Percentiles rank a stretch among this genome's conserved stretches.
These are phyloP conservation scores for Fusarium torreyae DNA, from an alignment of 2,329 filamentous ascomycete species.

Conservation along the genomic window DNA sequence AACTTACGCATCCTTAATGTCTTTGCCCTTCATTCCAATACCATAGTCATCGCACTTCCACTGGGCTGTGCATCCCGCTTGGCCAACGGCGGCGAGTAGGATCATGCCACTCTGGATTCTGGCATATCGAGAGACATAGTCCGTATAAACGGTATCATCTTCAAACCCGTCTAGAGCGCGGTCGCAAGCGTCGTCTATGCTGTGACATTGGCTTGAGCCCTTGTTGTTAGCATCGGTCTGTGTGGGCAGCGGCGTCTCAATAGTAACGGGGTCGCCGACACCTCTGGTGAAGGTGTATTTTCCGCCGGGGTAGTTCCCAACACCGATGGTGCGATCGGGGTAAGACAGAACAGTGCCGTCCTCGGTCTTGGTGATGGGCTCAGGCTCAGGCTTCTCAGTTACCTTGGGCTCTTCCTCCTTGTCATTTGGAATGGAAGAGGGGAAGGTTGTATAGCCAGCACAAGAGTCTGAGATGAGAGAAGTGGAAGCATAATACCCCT, in stretches of 20 bases:
- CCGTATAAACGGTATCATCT: conserved; percentile 23
- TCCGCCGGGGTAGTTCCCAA: conserved; percentile 12
- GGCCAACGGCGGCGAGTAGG: conserved; percentile 14
- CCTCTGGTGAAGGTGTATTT: conserved; percentile 18
- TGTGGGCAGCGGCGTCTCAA: conserved; percentile 12
- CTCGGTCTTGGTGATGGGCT: conserved; percentile 14
- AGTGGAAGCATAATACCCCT: conserved; percentile 6
- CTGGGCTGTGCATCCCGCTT: conserved; percentile 34
- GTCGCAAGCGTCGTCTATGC: conserved; percentile 37
- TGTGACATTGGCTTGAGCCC: conserved; percentile 34
- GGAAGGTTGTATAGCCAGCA: conserved; percentile 20
- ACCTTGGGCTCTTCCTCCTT: conserved; percentile 10
- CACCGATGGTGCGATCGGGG: conserved; percentile 7
- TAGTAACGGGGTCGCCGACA: conserved; percentile 6
- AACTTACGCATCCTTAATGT: conserved; percentile 39
- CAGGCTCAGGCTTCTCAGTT: conserved; percentile 1
- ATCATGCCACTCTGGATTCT: conserved; percentile 25
- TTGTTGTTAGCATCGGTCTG: conserved; percentile 31
- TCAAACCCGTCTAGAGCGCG: conserved; percentile 26
- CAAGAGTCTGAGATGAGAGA: conserved; percentile 13
- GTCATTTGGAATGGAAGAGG: conserved; percentile 6
- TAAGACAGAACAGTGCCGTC: conserved; percentile 28
- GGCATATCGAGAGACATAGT: conserved; percentile 24
- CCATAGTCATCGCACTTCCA: conserved; percentile 35
- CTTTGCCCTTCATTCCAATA: conserved; percentile 33